A percentile compares a stretch with the other conserved stretches of the same genome.
phyloP scores from a whole-genome alignment of 495 filamentous ascomycete genomes.

The Filosporella fistucella region DNA sequence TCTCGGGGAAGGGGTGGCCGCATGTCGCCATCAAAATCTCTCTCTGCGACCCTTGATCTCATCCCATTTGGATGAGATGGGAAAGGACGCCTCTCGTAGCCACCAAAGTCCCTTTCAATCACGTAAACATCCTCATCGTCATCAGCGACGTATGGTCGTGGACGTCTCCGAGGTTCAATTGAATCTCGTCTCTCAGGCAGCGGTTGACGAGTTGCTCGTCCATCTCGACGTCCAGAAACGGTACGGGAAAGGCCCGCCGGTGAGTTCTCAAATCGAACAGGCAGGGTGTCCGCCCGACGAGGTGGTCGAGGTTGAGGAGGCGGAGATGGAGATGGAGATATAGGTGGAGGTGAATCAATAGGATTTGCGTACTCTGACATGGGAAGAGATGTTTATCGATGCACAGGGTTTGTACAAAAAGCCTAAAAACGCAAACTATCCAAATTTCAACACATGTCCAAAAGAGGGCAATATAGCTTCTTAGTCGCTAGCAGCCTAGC shows the following conservation, averaged over 20 bases:
- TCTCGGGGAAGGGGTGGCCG: not conserved
- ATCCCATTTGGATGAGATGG: not conserved
- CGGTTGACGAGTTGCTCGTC: not conserved
- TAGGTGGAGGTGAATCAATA: too few species aligned
- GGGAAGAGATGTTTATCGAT: too few species aligned
- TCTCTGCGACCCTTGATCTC: not conserved
- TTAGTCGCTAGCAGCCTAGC: too few species aligned
- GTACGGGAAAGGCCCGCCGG: too few species aligned
- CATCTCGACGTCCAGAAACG: too few species aligned
- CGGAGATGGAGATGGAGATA: too few species aligned
- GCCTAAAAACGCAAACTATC: too few species aligned
- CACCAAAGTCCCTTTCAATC: not conserved
- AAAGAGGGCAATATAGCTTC: too few species aligned
- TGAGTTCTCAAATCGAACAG: conserved; percentile 3
- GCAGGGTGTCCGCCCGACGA: not conserved
- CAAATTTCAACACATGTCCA: too few species aligned
- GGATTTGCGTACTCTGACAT: too few species aligned
- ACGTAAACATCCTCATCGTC: not conserved
- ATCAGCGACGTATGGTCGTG: not conserved
- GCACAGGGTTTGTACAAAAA: too few species aligned
- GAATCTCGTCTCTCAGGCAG: not conserved
- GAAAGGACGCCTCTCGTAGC: not conserved
- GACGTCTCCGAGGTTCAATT: not conserved
- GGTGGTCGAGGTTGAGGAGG: not conserved
- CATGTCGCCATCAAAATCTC: not conserved